These are phyloP conservation scores for Saussurea involucrata DNA, from an alignment of 129 eudicot genomes.

Conservation along the genomic window DNA sequence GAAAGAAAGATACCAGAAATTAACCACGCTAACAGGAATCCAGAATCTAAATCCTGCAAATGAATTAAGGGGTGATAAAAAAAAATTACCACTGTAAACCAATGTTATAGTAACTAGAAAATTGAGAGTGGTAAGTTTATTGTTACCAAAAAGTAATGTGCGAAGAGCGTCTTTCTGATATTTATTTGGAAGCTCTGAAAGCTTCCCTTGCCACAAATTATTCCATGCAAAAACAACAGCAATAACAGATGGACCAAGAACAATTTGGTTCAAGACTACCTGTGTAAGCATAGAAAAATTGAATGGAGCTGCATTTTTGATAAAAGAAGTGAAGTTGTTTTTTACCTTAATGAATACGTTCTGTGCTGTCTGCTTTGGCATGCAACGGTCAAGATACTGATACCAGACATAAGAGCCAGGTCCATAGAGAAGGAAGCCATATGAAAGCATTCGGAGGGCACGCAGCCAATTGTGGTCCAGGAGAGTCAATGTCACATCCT, in stretches of 20 bases:
- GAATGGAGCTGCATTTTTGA: background rate
- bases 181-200: constrained; percentile 84
- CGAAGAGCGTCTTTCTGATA: constrained; percentile 82
- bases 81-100: background rate
- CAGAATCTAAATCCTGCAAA: constrained; percentile 92
- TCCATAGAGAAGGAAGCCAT: constrained; percentile 84
- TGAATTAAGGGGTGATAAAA: background rate
- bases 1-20: constrained; percentile 65
- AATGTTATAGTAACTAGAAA: background rate
- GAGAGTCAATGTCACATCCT: constrained; percentile 47
- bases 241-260: constrained; percentile 83
- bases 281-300: constrained; percentile 12
- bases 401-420: constrained; percentile 96
- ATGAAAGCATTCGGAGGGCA: constrained; percentile 83
- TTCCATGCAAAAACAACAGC: constrained; percentile 97
- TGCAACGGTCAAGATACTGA: constrained; percentile 69
- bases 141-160: constrained; percentile 65
- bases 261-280: constrained; percentile 86
- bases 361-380: constrained; percentile 71
- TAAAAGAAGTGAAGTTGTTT: background rate
- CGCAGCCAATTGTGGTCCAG: constrained; percentile 78
- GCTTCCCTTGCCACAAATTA: constrained; percentile 87
- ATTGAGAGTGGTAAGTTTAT: background rate
- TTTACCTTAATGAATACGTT: constrained; percentile 66
- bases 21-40: constrained; percentile 84